A percentile compares a stretch with the other conserved stretches of the same genome.
These are phyloP conservation scores for Pugionium cornutum DNA, from an alignment of 345 rosid genomes.

Conservation along the genomic window DNA sequence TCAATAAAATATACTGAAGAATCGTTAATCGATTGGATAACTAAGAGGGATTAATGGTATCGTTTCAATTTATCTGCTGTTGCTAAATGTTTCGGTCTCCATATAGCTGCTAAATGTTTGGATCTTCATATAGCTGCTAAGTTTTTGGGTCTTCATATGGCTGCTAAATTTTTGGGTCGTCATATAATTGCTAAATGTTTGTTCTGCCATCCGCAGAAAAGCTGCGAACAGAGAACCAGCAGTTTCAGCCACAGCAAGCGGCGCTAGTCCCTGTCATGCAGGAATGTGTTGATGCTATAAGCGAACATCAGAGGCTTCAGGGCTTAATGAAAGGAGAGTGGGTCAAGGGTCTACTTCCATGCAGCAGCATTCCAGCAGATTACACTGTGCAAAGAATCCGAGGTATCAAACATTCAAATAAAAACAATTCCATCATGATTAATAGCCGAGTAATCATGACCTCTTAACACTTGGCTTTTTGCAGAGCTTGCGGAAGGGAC, in stretches of 20 bases:
- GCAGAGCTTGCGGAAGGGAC: slow-evolving; percentile 95
- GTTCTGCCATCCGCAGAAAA: slow-evolving; percentile 55
- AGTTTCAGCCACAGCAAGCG: slow-evolving; percentile 56
- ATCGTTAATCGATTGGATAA: not conserved
- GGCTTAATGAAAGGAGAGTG: slow-evolving; percentile 90
- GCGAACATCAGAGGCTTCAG: slow-evolving; percentile 90
- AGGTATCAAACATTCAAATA: slow-evolving; percentile 45
- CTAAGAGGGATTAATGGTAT: slow-evolving; percentile 2
- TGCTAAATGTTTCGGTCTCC: not conserved
- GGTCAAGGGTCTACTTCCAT: slow-evolving; percentile 86
- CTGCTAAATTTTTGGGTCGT: slow-evolving; percentile 16
- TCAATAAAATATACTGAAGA: not conserved
- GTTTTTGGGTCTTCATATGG: not conserved
- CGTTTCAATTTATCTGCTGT: slow-evolving; percentile 15
- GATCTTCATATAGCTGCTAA: too few species aligned
- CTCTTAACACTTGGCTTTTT: slow-evolving; percentile 23
- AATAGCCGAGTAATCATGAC: slow-evolving; percentile 15
- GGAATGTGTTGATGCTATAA: slow-evolving; percentile 82
- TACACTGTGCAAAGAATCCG: slow-evolving; percentile 73
- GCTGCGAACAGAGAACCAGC: slow-evolving; percentile 46
- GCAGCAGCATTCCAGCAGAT: slow-evolving; percentile 69
- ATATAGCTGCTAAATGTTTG: not conserved
- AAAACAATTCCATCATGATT: not conserved
- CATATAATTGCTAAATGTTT: slow-evolving; percentile 11
- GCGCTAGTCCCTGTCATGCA: slow-evolving; percentile 68